Base-by-base conservation (phyloP, 2,329 filamentous ascomycete species). In the Neodidymelliopsis sp. region DNA sequence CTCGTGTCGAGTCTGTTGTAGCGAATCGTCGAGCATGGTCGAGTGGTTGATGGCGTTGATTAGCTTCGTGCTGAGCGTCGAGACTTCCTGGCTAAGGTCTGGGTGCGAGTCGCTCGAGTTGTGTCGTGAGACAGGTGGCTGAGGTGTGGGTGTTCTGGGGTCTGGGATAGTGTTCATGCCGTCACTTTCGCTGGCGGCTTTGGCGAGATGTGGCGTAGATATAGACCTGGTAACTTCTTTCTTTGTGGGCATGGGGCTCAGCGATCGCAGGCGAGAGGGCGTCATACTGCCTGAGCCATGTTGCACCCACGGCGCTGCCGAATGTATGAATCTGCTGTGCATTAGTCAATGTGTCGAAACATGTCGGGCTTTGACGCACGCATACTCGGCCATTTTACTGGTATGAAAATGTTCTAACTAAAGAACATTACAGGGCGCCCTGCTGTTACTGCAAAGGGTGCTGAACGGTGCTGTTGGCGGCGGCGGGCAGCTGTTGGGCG, bases 11-110 rank as follows among this genome's bases (percentile, higher is more conserved):
- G 91, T 89, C 40, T 85, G 86, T 38, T 90, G 88, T 13, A 99
- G 79, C 9, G 85, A 89, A 72, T 99, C 94, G 73, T 97, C 94
- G 33, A 99, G 82, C 16, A 84, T 87, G 6, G 92, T 97, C 74
- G 97, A 92, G 72, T 96, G 89, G 70, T 99, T 99, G 75, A 99
- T 97, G 33, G 94, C 93, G 67, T 94, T 93, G 63, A 99, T 93
- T 56, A 99, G 85, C 74, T 99, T 99, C 37, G 91, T 93, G 75
- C 91, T 97, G 23, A 99, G 79, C 6, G 90, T 86, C 6, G 93
- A 90, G 20, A 99, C 90, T 74, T 97, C 94, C 58, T 80, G 80
- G 68, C 82, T 86, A 31, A 87, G 68, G 61, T 87, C 84, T 15
- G 82, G 83, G 60, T 85, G 81, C 67, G 66, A 81, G 67, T 55